Evolutionary conservation across 176 grass and related monocot genomes (phyloP).

Genomic region (sorghum (Sorghum bicolor)): DNA sequence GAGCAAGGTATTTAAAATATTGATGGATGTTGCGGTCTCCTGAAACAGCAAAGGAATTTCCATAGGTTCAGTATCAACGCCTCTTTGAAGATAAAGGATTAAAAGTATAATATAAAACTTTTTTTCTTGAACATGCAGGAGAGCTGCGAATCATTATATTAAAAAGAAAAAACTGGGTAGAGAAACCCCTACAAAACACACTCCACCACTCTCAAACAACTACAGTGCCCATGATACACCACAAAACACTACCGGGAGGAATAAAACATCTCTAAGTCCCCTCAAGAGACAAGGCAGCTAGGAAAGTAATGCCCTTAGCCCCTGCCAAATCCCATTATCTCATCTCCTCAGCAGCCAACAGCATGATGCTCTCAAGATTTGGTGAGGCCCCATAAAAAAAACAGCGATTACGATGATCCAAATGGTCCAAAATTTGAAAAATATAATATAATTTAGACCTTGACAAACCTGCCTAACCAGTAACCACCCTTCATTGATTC

Average conservation of each 20-base stretch:
- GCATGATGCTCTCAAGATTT: not conserved
- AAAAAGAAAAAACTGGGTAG: not conserved
- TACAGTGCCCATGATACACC: not conserved
- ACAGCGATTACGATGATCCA: not conserved
- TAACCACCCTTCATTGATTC: no score
- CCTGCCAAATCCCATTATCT: not conserved
- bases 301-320: not conserved
- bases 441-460: not conserved
- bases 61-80: not conserved
- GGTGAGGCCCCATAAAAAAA: not conserved
- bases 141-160: not conserved
- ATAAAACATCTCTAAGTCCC: not conserved
- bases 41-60: not conserved
- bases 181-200: not conserved
- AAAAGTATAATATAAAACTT: not conserved
- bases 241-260: not conserved
- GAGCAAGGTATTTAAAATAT: not conserved
- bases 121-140: not conserved
- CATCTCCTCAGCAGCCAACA: not conserved
- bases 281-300: not conserved
- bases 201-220: not conserved
- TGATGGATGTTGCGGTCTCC: not conserved
- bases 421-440: not conserved
- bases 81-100: conserved; percentile 11
- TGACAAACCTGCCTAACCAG: no score